Base-by-base conservation (phyloP, 768 basidiomycete genomes). In the Clitopilus passeckerianus region DNA sequence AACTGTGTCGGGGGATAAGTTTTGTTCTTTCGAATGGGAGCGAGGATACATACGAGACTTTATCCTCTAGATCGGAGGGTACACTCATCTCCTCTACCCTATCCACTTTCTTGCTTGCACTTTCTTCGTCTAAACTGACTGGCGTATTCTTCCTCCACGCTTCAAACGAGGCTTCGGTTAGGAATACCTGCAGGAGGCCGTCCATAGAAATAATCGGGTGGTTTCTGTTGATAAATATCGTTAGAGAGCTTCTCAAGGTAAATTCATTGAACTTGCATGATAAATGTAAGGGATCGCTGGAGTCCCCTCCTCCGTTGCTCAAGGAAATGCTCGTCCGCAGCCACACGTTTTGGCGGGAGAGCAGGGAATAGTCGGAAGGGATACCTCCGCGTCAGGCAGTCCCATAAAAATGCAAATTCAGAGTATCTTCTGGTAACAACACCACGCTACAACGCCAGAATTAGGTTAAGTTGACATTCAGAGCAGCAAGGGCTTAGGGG, bases 141-240 rank as follows among this genome's bases (percentile, higher is more conserved):
- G 81, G 65, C 1, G 86, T 81, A 52, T 89, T 81, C 69, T 95
- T 96, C 50, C 93, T 81, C 94, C 94, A 97, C 46, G 77, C 74
- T 67, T 98, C 92, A 62, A 98, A 89, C 18, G 91, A 89, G 1
- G 86, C 79, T 66, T 94, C 93, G 3, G 86, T 84, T 12, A 98
- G 75, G 74, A 98, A 98, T 0, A 85, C 86, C 7, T 85, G 78
- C 14, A 98, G 75, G 7, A 95, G 75, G 8, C 89, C 93, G 62
- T 98, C 95, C 14, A 93, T 90, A 69, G 87, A 90, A 61, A 98
- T 81, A 27, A 95, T 80, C 0, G 96, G 97, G 65, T 99, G 97
- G 64, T 97, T 97, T 58, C 91, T 89, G 57, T 34, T 57, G 5
- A n/a, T 35, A 7, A 23, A 18, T 46, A 3, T 54, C 16, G 33